Evolutionary conservation across 2,329 filamentous ascomycete species (phyloP), one percentile per base, ranked within the genome.

Genomic region (Pseudogymnoascus sp.): DNA sequence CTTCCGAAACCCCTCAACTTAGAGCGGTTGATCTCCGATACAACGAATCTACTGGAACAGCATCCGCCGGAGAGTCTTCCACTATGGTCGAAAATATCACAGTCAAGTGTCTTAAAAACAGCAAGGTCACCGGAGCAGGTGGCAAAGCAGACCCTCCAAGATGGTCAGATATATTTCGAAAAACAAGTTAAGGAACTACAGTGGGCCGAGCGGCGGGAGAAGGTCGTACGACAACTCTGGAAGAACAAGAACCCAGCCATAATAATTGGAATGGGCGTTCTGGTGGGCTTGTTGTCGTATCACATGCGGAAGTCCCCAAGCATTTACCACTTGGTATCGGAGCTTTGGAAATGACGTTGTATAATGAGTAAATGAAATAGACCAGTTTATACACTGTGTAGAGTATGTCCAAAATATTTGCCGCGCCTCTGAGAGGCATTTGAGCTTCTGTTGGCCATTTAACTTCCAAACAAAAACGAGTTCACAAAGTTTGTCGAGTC

Each of bases 51-150:
- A 0, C 89, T 89, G 74, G 75, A 81, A 6, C 72, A 76, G 2
- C 79, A 90, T 69, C 93, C 93, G 1, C 95, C 93, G 0, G 84
- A 91, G 69, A 80, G 79, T 0, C 79, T 99, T 6, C 83, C 81
- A 37, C 81, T 83, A 5, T 98, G 93, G 92, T 79, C 80, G 66
- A 77, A 76, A 14, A 88, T 99, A 65, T 92, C 92, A 2, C 74
- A 76, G 6, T 84, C 84, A 65, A 97, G 93, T 74, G 92, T 92
- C 6, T 82, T 99, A 62, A 97, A 96, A 76, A 96, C 93, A 1
- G 90, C 90, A 0, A 81, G 84, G 11, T 79, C 83, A 71, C 73
- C 80, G 60, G 73, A 78, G 48, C 74, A 74, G 39, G 79, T 83
- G 60, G 74, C 79, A 5, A 74, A 75, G 28, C 85, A 92, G 73